phyloP scores from a whole-genome alignment of 2,329 filamentous ascomycete genomes.

The Aspergillus sp. region DNA sequence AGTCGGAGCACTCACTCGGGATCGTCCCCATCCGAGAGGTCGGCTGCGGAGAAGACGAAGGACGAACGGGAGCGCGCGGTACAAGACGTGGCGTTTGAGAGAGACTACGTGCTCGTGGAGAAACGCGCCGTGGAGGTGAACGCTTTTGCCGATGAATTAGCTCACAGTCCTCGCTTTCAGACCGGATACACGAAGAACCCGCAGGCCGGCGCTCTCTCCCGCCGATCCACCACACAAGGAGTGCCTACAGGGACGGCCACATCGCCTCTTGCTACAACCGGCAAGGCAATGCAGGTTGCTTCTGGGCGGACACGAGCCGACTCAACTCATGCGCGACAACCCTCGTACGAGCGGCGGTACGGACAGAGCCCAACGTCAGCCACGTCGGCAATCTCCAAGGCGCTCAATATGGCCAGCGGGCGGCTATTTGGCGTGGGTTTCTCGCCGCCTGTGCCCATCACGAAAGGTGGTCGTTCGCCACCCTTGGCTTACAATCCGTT shows the following conservation, averaged over 20 bases:
- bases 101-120: constrained; percentile 94
- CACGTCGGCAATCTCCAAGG: constrained; percentile 90
- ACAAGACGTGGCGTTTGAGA: constrained; percentile 84
- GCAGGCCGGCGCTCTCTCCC: constrained; percentile 64
- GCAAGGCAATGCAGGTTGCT: constrained; percentile 72
- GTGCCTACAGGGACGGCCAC: constrained; percentile 67
- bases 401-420: constrained; percentile 86
- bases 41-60: constrained; percentile 25
- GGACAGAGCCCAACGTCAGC: constrained; percentile 71
- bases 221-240: constrained; percentile 77
- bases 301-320: constrained; percentile 64
- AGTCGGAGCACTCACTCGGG: constrained; percentile 49
- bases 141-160: constrained; percentile 91
- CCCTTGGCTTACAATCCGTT: constrained; percentile 64
- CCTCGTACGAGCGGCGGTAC: constrained; percentile 80
- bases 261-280: constrained; percentile 64
- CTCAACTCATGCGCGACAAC: constrained; percentile 65
- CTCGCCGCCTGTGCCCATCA: constrained; percentile 48
- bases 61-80: constrained; percentile 65
- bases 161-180: constrained; percentile 71
- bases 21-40: constrained; percentile 46
- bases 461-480: constrained; percentile 47
- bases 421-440: constrained; percentile 52
- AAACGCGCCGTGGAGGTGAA: constrained; percentile 96
- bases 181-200: constrained; percentile 51